Conservation (phyloP, 1,284 basidiomycete genomes). For the Tilletiopsis washingtonensis region DNA sequence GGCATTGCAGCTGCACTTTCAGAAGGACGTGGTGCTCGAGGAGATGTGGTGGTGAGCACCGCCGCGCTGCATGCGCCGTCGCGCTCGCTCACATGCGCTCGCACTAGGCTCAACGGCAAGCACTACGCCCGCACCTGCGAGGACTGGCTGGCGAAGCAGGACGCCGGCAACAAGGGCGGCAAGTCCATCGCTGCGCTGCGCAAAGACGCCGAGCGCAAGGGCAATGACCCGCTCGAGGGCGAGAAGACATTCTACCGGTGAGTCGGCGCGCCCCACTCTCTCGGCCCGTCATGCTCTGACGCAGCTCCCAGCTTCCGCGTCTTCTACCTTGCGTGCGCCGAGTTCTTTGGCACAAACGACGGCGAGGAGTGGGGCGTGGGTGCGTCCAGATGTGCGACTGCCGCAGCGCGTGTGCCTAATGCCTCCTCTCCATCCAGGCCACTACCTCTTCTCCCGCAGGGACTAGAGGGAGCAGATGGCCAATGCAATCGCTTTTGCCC, state of each 20-base stretch:
- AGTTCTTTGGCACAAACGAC: slow-evolving; percentile 61
- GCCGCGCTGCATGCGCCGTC: background rate
- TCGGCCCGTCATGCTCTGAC: no score
- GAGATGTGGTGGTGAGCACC: slow-evolving; percentile 24
- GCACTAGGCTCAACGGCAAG: slow-evolving; percentile 55
- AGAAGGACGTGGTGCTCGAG: slow-evolving; percentile 61
- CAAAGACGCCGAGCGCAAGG: slow-evolving; percentile 34
- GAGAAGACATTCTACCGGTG: slow-evolving; percentile 59
- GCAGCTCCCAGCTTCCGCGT: slow-evolving; percentile 56
- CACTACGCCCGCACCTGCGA: slow-evolving; percentile 65
- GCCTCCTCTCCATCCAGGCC: no score
- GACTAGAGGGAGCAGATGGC: background rate
- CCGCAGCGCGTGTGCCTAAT: no score
- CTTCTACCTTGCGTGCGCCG: slow-evolving; percentile 68
- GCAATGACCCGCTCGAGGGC: slow-evolving; percentile 51
- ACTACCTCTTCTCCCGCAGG: slow-evolving; percentile 52
- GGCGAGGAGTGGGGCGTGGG: slow-evolving; percentile 60
- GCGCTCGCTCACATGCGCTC: no score
- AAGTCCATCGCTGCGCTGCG: slow-evolving; percentile 14
- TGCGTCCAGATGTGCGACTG: no score
- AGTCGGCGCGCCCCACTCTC: background rate
- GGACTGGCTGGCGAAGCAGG: slow-evolving; percentile 63
- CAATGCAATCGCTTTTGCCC: no score
- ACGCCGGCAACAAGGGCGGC: slow-evolving; percentile 54
- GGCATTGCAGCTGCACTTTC: slow-evolving; percentile 56